phyloP scores from a whole-genome alignment of 306 rosid species.

The Potentilla sterilis region DNA sequence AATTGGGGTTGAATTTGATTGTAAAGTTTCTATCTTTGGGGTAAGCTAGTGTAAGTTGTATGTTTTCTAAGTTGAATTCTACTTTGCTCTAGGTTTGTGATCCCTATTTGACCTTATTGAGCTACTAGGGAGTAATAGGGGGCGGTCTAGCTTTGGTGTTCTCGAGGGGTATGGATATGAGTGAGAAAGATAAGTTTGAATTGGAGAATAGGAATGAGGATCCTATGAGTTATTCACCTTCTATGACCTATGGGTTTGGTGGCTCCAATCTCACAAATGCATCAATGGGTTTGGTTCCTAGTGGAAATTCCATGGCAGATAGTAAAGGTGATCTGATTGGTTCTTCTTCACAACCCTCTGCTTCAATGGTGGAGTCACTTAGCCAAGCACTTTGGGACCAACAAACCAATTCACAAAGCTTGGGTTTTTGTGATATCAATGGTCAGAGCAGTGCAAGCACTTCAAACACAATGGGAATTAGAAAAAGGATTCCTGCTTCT shows the following conservation, averaged over 20 bases:
- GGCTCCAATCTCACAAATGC: constrained; percentile 52
- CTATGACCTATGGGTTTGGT: constrained; percentile 60
- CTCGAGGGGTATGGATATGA: constrained; percentile 59
- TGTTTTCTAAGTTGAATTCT: constrained; percentile 21
- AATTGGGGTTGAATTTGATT: constrained; percentile 21
- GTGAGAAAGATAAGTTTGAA: constrained; percentile 69
- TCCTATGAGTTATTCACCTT: constrained; percentile 57
- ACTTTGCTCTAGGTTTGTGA: constrained; percentile 3
- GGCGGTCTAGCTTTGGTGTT: constrained; percentile 30
- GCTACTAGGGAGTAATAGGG: constrained; percentile 9
- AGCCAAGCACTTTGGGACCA: constrained; percentile 67
- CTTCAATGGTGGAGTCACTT: constrained; percentile 66
- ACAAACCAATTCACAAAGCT: constrained; percentile 45
- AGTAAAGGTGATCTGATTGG: constrained; percentile 58
- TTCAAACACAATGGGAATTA: constrained; percentile 41
- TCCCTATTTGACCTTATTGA: constrained; percentile 24
- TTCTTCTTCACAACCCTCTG: constrained; percentile 63
- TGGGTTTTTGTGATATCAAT: constrained; percentile 60
- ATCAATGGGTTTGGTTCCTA: constrained; percentile 50
- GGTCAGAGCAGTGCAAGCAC: constrained; percentile 42
- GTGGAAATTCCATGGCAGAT: constrained; percentile 44
- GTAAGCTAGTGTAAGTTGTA: neutral
- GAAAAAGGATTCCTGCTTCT: constrained; percentile 50
- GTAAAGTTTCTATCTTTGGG: constrained; percentile 2
- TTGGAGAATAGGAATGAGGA: constrained; percentile 58